Conservation (phyloP, 371 early-diverging fungal species). For the Agmasoma carcini region DNA sequence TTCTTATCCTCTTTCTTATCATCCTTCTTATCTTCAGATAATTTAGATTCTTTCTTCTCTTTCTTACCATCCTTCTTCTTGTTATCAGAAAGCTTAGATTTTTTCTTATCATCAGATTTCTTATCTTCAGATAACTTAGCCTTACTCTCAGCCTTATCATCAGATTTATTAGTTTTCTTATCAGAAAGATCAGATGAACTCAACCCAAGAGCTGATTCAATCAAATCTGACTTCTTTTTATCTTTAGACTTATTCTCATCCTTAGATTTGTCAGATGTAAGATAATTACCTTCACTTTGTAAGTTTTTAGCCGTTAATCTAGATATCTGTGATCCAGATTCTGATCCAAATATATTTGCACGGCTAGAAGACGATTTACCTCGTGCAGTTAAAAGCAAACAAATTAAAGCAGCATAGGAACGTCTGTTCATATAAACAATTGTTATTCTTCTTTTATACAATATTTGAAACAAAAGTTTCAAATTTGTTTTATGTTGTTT, state of each 20-base stretch:
- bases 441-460: too few species aligned
- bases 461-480: too few species aligned
- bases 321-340: neutral
- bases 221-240: neutral
- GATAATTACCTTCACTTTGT: neutral
- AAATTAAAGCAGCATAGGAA: too few species aligned
- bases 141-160: neutral
- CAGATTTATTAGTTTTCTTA: neutral
- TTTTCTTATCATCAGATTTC: neutral
- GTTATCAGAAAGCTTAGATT: neutral
- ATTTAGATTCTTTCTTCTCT: constrained; percentile 1
- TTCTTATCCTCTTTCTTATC: neutral
- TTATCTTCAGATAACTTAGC: neutral
- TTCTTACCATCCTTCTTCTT: neutral
- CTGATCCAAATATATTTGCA: neutral
- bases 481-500: too few species aligned
- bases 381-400: too few species aligned
- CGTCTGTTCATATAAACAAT: too few species aligned
- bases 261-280: neutral
- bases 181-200: neutral
- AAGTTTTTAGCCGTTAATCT: neutral
- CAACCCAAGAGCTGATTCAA: neutral
- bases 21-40: neutral
- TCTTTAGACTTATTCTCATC: neutral
- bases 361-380: too few species aligned